Conservation (phyloP, 805 yeast genomes). For the Candida tammaniensis region DNA sequence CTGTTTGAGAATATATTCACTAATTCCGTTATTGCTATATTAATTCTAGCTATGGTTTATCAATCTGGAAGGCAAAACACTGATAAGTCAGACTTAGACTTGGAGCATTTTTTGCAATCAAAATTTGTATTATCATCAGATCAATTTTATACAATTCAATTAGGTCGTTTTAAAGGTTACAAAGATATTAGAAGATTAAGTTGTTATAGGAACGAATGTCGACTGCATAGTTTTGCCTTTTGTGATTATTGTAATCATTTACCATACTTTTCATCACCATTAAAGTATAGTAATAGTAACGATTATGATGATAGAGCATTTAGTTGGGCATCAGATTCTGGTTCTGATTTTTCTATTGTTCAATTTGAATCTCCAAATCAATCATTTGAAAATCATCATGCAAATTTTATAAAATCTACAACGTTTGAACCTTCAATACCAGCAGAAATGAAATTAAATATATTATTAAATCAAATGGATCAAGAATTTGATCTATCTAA, state of each 20-base stretch:
- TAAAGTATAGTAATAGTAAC: conserved; percentile 8
- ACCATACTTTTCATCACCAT: conserved; percentile 17
- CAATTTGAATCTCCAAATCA: too few species aligned
- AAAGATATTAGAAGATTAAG: conserved; percentile 13
- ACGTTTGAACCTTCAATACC: too few species aligned
- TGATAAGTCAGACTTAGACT: too few species aligned
- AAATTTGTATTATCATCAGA: conserved; percentile 2
- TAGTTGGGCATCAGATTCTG: conserved; percentile 4
- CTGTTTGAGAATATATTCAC: too few species aligned
- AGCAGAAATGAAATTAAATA: too few species aligned
- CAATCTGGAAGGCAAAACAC: too few species aligned
- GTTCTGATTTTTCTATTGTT: not conserved
- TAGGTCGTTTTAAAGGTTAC: conserved; percentile 11
- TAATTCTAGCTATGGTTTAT: too few species aligned
- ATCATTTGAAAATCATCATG: too few species aligned
- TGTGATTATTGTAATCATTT: conserved; percentile 16
- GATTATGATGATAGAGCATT: not conserved
- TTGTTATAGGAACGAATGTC: conserved; percentile 9
- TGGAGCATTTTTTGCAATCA: not conserved
- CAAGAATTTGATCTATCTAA: too few species aligned
- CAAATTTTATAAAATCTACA: too few species aligned
- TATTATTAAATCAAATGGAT: too few species aligned
- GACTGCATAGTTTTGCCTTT: not conserved
- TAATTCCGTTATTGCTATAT: too few species aligned
- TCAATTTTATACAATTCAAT: conserved; percentile 8